Evolutionary conservation across 176 grass and related monocot species (phyloP), one percentile per base, ranked within the genome.

Genomic region (Secale cereale): DNA sequence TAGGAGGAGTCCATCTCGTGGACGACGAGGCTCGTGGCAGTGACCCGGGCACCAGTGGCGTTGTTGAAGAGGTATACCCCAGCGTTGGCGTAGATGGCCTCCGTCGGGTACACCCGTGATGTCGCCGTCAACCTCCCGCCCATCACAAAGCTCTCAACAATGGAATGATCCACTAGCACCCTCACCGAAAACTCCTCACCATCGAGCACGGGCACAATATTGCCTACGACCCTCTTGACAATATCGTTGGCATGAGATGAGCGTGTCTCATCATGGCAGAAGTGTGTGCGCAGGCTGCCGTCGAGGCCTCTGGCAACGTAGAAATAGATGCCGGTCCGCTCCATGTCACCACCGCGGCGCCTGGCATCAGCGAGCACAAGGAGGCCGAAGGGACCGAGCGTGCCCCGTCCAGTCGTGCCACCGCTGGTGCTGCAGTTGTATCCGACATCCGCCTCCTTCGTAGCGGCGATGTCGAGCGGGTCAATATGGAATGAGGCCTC

Each of bases 111-210:
- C 28, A 95, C 93, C 1, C 96, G 91, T 11, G 96, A 98, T 1
- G 96, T 98, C 6, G 87, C 94, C 3, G 88, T 91, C 0, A 89
- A 54, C 32, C 96, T 92, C 0, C 96, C 96, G 0, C 89, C 81
- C 89, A 92, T 90, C 14, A 83, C 96, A 76, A 95, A 98, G 75
- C 93, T 91, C 68, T 98, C 96, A 3, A 98, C 91, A 8, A 98
- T 98, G 22, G 96, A 98, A 86, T 98, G 96, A 71, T 98, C 96
- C 63, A 98, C 91, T 86, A 98, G 48, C 17, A 98, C 89, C 77
- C 96, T 78, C n/a, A 98, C 8, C 1, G 91, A 65, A 14, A 98
- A 46, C 5, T 35, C 73, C 84, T 98, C 96, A 16, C 88, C 93
- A 4, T 82, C 40, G 19, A 98, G 93, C 30, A 98, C 93, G 2